Evolutionary conservation across 768 basidiomycete genomes (phyloP).

Genomic region (Lenzites betulinus): DNA sequence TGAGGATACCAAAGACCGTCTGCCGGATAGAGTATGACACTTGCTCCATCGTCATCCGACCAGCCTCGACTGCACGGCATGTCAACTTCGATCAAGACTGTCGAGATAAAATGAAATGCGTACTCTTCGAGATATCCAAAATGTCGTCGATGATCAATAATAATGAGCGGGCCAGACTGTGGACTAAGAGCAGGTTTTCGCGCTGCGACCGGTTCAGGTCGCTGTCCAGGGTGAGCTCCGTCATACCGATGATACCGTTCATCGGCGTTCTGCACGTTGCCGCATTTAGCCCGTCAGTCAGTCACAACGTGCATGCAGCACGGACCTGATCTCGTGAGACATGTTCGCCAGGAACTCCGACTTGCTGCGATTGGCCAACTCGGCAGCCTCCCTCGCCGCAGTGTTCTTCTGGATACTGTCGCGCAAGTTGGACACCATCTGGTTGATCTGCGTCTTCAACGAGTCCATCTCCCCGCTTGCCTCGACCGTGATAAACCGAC

Average conservation of each 20-base stretch:
- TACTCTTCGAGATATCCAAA: constrained; percentile 99
- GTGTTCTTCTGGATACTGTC: constrained; percentile 99
- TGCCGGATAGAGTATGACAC: constrained; percentile 98
- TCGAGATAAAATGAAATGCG: constrained; percentile 35
- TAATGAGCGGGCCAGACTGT: constrained; percentile 89
- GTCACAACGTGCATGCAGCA: constrained; percentile 16
- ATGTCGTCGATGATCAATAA: constrained; percentile 99
- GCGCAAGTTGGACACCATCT: constrained; percentile 97
- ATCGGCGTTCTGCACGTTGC: constrained; percentile 81
- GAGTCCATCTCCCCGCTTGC: constrained; percentile 99
- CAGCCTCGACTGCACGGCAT: constrained; percentile 80
- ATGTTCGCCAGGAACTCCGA: constrained; percentile 99
- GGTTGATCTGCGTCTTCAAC: constrained; percentile 97
- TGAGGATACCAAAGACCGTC: constrained; percentile 95
- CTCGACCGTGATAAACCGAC: constrained; percentile 98
- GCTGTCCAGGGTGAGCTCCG: constrained; percentile 93
- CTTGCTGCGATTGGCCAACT: constrained; percentile 96
- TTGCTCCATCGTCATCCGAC: constrained; percentile 99
- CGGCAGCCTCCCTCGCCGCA: constrained; percentile 94
- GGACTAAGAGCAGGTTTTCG: constrained; percentile 94
- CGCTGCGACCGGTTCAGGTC: constrained; percentile 93
- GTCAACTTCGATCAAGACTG: not conserved
- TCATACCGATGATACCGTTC: constrained; percentile 99
- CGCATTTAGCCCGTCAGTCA: constrained; percentile 1
- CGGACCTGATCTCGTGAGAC: constrained; percentile 93